Conservation (phyloP, 1,284 basidiomycete genomes). For the Papiliotrema nemorosa region DNA sequence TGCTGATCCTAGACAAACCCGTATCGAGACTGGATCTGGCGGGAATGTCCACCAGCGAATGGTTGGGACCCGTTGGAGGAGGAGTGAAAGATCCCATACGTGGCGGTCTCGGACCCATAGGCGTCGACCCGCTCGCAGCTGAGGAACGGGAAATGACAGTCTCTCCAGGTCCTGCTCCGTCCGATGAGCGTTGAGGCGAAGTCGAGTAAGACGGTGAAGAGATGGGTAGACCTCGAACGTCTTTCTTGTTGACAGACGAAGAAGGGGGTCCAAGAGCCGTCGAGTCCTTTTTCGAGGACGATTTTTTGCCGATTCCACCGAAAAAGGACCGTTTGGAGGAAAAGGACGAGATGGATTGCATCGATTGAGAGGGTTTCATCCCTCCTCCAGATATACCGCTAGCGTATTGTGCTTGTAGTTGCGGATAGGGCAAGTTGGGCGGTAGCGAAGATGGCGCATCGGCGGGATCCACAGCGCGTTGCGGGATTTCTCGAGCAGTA, state of each 20-base stretch:
- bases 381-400: conserved; percentile 27
- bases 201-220: conserved; percentile 14
- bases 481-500: conserved; percentile 41
- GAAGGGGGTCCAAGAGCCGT: conserved; percentile 22
- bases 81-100: conserved; percentile 23
- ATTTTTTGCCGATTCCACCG: conserved; percentile 23
- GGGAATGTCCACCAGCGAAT: conserved; percentile 2
- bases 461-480: conserved; percentile 36
- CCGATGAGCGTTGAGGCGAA: not conserved
- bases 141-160: not conserved
- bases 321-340: conserved; percentile 27
- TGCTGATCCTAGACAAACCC: conserved; percentile 13
- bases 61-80: conserved; percentile 11
- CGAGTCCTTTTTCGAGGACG: conserved; percentile 30
- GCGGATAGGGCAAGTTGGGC: conserved; percentile 68
- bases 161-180: too few relatives aligned
- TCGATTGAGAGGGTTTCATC: conserved; percentile 21
- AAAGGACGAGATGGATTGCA: conserved; percentile 27
- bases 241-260: conserved; percentile 22
- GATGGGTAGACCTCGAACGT: conserved; percentile 33
- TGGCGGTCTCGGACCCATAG: conserved; percentile 31
- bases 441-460: conserved; percentile 51
- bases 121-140: conserved; percentile 18
- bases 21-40: conserved; percentile 28
- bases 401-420: conserved; percentile 46